Evolutionary conservation across 768 basidiomycete genomes (phyloP), one percentile per base, ranked within the genome.

Genomic region (Tephrocybe rancida): DNA sequence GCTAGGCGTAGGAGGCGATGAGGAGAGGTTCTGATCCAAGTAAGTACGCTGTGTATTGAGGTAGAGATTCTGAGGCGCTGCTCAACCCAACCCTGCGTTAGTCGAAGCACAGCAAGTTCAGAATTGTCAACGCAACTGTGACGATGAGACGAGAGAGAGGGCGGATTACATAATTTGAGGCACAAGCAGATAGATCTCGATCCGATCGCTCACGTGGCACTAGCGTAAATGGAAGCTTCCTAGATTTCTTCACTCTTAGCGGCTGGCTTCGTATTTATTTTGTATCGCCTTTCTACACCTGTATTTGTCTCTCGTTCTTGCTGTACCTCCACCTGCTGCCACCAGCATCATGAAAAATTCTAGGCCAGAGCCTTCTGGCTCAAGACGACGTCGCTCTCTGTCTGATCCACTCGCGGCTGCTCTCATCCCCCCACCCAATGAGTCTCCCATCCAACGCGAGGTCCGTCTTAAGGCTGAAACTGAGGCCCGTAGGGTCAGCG

Each of bases 391-490:
- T 38, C 73, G 72, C 50, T 70, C 76, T 16, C 68, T 79, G 54
- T 86, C 87, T 26, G 90, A 90, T 71, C 91, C 90, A 38, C 80
- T 93, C 62, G 72, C 82, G 50, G 83, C 74, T 49, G 83, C 80
- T 26, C 77, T 92, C 39, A 79, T 77, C 19, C 90, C 91, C 4
- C 91, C 91, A 6, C 73, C 75, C 29, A 74, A 90, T 69, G 91
- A 94, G 71, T 83, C 90, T 0, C 77, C 79, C 7, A 76, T 77
- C 39, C 81, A 90, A 66, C 82, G 86, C 54, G 84, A 88, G 65
- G 68, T 70, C 47, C 79, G 91, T 46, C 73, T 92, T 61, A 74
- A 73, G 62, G 83, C 77, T 14, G 91, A 92, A 66, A 70, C 74
- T 34, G 85, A 90, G 39, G 91, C 91, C 16, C 86, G 84, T 69